These are phyloP conservation scores for Fonsecaea pedrosoi DNA, from an alignment of 2,329 filamentous ascomycete genomes.

Conservation along the genomic window DNA sequence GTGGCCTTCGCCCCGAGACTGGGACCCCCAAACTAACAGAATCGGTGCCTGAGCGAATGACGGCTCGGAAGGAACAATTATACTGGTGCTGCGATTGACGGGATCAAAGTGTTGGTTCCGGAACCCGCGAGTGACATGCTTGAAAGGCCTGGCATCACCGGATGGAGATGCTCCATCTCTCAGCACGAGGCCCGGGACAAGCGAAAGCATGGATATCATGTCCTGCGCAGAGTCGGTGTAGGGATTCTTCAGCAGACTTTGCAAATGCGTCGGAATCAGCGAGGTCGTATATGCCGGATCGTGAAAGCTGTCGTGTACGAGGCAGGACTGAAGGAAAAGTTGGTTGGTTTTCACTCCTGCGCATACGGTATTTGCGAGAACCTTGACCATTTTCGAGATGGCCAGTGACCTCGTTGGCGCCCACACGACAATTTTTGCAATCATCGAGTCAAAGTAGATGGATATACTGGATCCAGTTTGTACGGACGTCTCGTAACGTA, in stretches of 20 bases:
- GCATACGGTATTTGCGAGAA: conserved; percentile 59
- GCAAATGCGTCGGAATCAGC: conserved; percentile 42
- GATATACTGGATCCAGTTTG: conserved; percentile 48
- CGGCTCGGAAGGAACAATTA: conserved; percentile 10
- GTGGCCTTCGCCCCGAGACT: background rate
- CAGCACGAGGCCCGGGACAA: conserved; percentile 35
- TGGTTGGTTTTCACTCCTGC: conserved; percentile 67
- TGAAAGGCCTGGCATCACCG: conserved; percentile 34
- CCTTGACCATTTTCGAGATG: conserved; percentile 46
- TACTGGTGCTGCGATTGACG: conserved; percentile 37
- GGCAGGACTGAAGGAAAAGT: conserved; percentile 43
- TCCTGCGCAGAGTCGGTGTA: conserved; percentile 22
- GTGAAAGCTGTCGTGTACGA: conserved; percentile 44
- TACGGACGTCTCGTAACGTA: conserved; percentile 54
- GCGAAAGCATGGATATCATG: conserved; percentile 31
- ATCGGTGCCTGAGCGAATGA: conserved; percentile 4
- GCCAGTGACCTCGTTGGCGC: conserved; percentile 48
- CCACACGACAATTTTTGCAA: conserved; percentile 57
- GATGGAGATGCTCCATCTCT: conserved; percentile 17
- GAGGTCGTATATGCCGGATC: conserved; percentile 55
- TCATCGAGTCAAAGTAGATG: conserved; percentile 57
- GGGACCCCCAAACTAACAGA: conserved; percentile 21
- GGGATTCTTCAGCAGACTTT: conserved; percentile 41
- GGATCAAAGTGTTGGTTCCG: conserved; percentile 47
- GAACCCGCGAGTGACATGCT: conserved; percentile 42